Conservation (phyloP, 2,329 filamentous ascomycete species). For the Botrytis byssoidea region DNA sequence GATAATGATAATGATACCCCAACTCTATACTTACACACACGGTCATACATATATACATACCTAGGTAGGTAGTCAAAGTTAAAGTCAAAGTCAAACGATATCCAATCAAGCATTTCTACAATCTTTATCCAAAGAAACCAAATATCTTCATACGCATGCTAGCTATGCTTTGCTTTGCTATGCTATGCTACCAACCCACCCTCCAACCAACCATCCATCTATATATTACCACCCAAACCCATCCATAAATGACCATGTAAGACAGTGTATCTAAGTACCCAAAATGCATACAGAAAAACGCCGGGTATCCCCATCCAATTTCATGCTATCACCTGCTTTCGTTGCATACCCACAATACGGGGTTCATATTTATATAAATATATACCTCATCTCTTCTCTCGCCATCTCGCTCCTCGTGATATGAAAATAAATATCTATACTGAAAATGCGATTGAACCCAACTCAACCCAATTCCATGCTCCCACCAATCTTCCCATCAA, state of each 20-base stretch:
- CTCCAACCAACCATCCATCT: not conserved
- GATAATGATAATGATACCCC: not conserved
- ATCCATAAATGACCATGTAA: not conserved
- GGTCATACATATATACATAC: not conserved
- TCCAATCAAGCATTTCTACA: not conserved
- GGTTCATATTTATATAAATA: not conserved
- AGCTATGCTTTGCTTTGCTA: not conserved
- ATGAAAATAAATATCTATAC: not conserved
- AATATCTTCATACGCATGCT: not conserved
- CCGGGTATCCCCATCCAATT: constrained; percentile 15
- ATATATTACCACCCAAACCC: constrained; percentile 8
- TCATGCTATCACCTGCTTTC: constrained; percentile 7
- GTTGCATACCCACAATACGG: not conserved
- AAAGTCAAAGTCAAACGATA: not conserved
- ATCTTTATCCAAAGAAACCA: not conserved
- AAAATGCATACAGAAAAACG: constrained; percentile 13
- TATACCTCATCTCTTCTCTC: not conserved
- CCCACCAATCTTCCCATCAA: not conserved
- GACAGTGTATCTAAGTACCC: not conserved
- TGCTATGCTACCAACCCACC: not conserved
- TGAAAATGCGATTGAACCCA: not conserved
- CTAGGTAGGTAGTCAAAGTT: not conserved
- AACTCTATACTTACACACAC: not conserved
- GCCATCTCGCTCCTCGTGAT: not conserved
- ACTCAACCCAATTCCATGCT: not conserved